Conservation (phyloP, 2,329 filamentous ascomycete species). For the Ceratocystiopsis brevicomis region DNA sequence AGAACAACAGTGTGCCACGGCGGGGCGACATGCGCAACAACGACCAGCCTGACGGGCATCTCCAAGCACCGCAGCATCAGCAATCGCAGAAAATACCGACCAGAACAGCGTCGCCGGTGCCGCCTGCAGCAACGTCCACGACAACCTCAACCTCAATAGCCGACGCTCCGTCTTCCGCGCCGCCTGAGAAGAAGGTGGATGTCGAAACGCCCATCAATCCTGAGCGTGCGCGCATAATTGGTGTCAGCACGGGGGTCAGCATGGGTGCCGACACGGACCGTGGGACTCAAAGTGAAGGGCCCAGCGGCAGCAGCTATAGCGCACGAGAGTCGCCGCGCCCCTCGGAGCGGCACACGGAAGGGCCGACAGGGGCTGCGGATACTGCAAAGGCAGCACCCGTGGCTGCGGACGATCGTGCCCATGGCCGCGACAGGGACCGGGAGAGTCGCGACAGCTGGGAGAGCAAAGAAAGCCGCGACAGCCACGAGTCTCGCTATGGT, state of each 20-base stretch:
- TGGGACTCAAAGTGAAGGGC: no score
- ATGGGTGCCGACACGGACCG: no score
- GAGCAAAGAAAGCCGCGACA: background rate
- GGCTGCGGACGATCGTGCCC: background rate
- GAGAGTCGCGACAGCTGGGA: constrained; percentile 11
- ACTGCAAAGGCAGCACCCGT: no score
- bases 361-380: no score
- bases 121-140: background rate
- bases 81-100: no score
- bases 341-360: no score
- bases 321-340: constrained; percentile 1
- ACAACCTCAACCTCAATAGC: background rate
- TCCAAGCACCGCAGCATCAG: no score
- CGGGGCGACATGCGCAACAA: no score
- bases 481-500: background rate
- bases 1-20: no score
- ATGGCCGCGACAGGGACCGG: constrained; percentile 25
- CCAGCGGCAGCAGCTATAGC: background rate
- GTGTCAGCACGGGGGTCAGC: no score
- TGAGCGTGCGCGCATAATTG: constrained; percentile 31
- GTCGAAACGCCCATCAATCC: constrained; percentile 26
- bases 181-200: background rate
- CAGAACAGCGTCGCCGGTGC: no score
- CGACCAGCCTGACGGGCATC: no score
- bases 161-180: background rate